Base-by-base conservation (phyloP, 352 stramenopile species). In the Aphanomyces astaci region DNA sequence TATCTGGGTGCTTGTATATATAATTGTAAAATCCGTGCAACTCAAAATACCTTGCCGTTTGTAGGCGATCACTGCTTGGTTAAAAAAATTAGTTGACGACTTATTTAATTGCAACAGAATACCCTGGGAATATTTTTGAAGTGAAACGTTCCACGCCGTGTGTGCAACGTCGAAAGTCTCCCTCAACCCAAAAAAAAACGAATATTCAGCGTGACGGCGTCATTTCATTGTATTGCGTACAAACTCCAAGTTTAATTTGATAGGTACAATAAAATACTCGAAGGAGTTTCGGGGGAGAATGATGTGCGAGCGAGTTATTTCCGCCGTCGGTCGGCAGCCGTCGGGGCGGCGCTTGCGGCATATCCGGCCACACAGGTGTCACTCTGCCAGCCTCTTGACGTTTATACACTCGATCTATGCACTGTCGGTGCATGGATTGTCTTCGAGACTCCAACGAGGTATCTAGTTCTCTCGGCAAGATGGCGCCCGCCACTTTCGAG, bases 151-250 rank as follows among this genome's bases (percentile, higher is more conserved):
- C 51, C 39, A 32, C 3, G 22, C 7, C 13, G 33, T 68, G 62
- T 68, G 62, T 36, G 62, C 62, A 68, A 68, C 62, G 49, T 59
- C 49, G 62, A 68, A 68, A 68, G 25, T 52, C 33, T 36, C 33
- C 24, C 19, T 53, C 4, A 52, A 64, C 13, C 43, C n/a, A n/a
- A 24, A 64, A 64, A 52, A 66, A 52, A 45, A n/a, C 59, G 59
- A 54, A 53, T 54, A 53, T 54, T 54, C 33, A 22, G 24, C 15
- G 53, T n/a, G 4, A 4, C 9, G 4, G 30, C 9, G 9, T n/a
- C 11, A 30, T 28, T 43, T 43, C 17, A 52, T 2, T 52, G 1
- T 32, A 28, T 15, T 30, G 11, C 10, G 19, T 53, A 53, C 24
- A 66, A 66, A 66, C 32, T 9, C 53, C 2, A 24, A 62, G 53